Conservation (phyloP, 768 basidiomycete genomes). For the Xerocomus spinulosus region DNA sequence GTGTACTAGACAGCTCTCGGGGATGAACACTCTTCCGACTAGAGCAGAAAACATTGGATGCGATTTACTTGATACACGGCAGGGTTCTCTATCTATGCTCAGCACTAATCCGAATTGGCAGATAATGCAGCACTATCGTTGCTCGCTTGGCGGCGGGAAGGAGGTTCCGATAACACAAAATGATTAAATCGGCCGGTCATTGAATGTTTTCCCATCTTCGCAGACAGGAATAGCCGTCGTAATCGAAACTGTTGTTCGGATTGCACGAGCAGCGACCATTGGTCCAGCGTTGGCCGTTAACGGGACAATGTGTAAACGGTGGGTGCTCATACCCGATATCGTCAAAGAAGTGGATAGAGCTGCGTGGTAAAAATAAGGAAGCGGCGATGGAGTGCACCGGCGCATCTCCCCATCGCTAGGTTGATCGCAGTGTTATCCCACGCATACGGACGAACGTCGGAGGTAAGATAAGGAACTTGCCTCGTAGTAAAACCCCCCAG, state of each 20-base stretch:
- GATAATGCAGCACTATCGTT: not conserved
- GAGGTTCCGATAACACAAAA: not conserved
- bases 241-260: slow-evolving; percentile 21
- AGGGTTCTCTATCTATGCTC: not conserved
- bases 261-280: slow-evolving; percentile 24
- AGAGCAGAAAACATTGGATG: not conserved
- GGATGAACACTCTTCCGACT: too few species aligned
- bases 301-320: slow-evolving; percentile 27
- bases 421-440: not conserved
- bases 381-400: slow-evolving; percentile 90
- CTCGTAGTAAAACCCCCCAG: slow-evolving; percentile 91
- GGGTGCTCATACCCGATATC: slow-evolving; percentile 61
- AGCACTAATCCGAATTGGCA: not conserved
- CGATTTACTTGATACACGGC: not conserved
- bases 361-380: slow-evolving; percentile 80
- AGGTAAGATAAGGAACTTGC: slow-evolving; percentile 25
- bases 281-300: slow-evolving; percentile 16
- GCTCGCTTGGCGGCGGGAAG: not conserved
- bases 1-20: too few species aligned
- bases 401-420: slow-evolving; percentile 90
- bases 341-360: slow-evolving; percentile 91
- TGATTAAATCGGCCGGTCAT: not conserved
- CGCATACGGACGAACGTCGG: not conserved
- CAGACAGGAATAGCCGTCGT: slow-evolving; percentile 28
- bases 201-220: slow-evolving; percentile 16